A percentile compares a stretch with the other conserved stretches of the same genome.
Evolutionary conservation across 2,329 filamentous ascomycete species (phyloP).

Genomic region (Emergomyces africanus): DNA sequence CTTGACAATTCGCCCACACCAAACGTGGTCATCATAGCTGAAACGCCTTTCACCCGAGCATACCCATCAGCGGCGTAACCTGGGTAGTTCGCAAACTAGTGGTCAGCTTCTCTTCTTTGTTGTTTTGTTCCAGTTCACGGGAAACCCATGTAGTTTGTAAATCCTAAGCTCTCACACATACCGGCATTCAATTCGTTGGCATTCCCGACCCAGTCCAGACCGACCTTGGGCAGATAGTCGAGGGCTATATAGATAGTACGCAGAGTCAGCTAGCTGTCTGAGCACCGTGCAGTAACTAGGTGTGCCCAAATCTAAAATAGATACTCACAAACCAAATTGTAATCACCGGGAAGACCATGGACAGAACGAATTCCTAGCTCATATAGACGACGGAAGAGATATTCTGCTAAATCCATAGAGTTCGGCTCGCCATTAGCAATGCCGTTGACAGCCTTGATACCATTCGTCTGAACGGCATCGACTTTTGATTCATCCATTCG

Average conservation of each 20-base stretch:
- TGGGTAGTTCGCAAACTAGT: background rate
- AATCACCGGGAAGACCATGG: slow-evolving; percentile 37
- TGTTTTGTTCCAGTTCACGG: background rate
- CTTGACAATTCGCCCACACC: slow-evolving; percentile 57
- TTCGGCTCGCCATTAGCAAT: background rate
- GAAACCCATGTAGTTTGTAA: background rate
- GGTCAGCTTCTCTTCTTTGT: background rate
- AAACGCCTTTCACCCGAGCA: slow-evolving; percentile 57
- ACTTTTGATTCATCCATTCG: background rate
- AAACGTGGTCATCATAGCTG: slow-evolving; percentile 60
- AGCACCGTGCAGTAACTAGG: background rate
- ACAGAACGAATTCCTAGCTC: slow-evolving; percentile 27
- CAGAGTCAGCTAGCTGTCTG: background rate
- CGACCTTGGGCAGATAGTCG: slow-evolving; percentile 44
- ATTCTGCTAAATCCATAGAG: slow-evolving; percentile 14
- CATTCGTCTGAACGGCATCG: background rate
- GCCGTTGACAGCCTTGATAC: background rate
- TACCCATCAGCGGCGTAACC: slow-evolving; percentile 74
- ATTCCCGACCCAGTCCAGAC: slow-evolving; percentile 47
- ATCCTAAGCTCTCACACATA: slow-evolving; percentile 14
- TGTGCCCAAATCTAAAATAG: background rate
- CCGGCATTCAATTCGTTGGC: slow-evolving; percentile 49
- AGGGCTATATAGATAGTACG: slow-evolving; percentile 31
- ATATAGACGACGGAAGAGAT: slow-evolving; percentile 29
- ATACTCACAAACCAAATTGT: slow-evolving; percentile 17